These are phyloP conservation scores for Tillandsia fasciculata DNA, from an alignment of 176 grass and related monocot species.

Conservation along the genomic window DNA sequence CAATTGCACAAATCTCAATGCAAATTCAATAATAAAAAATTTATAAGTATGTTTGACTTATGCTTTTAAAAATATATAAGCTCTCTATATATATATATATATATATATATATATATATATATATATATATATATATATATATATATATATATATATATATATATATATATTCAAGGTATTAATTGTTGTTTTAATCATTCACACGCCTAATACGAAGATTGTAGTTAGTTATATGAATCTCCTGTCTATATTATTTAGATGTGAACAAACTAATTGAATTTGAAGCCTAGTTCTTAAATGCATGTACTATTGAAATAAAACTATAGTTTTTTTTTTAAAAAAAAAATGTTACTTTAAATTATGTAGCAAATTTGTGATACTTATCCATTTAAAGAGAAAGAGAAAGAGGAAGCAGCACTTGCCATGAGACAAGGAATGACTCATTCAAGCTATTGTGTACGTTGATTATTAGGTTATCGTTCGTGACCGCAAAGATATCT, in stretches of 20 bases:
- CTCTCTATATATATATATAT: too few species aligned
- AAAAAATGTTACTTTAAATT: not conserved
- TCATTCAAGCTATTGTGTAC: conserved; percentile 50
- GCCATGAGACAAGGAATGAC: conserved; percentile 76
- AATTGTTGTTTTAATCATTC: not conserved
- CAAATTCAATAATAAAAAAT: too few species aligned
- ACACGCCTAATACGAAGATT: not conserved
- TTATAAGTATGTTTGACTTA: too few species aligned
- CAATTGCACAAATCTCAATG: too few species aligned
- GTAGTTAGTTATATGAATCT: too few species aligned
- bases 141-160: too few species aligned
- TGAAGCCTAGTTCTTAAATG: not conserved
- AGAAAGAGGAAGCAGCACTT: not conserved
- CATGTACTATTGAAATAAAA: not conserved
- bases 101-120: too few species aligned
- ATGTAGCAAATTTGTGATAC: not conserved
- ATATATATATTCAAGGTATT: not conserved
- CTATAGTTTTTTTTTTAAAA: not conserved
- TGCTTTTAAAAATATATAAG: too few species aligned
- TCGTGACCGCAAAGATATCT: conserved; percentile 52
- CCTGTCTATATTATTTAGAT: too few species aligned
- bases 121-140: too few species aligned
- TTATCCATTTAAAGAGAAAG: not conserved
- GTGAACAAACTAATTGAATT: not conserved
- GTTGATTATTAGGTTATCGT: conserved; percentile 63